phyloP scores from a whole-genome alignment of 108 stramenopile genomes.

The Epithemia pelagica region DNA sequence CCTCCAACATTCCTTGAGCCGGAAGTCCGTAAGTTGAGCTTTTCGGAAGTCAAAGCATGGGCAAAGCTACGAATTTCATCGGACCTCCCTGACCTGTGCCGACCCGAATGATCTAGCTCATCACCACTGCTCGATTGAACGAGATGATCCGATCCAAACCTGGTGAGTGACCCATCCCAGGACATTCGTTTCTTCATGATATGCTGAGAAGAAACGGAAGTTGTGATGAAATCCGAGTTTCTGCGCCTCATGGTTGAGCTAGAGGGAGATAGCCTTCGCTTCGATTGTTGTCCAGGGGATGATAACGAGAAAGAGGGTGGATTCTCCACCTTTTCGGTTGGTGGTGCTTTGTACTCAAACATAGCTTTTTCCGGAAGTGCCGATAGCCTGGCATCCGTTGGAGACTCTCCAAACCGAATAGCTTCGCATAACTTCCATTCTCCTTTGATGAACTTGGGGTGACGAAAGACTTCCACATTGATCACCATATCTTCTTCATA shows the following conservation, averaged over 20 bases:
- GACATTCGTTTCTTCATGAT: neutral
- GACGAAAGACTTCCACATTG: constrained; percentile 53
- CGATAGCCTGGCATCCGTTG: constrained; percentile 15
- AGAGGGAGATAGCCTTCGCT: constrained; percentile 30
- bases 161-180: neutral
- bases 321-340: neutral
- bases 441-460: constrained; percentile 49
- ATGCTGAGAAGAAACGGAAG: neutral
- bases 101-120: neutral
- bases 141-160: neutral
- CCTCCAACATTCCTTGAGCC: no score
- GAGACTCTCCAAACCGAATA: constrained; percentile 21
- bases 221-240: neutral
- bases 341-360: neutral
- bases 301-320: neutral
- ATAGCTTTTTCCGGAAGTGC: constrained; percentile 16
- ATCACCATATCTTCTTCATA: neutral
- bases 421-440: constrained; percentile 33
- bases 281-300: neutral
- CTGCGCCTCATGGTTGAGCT: neutral
- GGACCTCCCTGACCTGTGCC: neutral
- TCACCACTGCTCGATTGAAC: neutral
- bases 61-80: constrained; percentile 30
- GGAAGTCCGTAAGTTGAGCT: constrained; percentile 20
- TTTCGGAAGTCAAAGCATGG: constrained; percentile 27